Base-by-base conservation (phyloP, 495 filamentous ascomycete genomes). In the Xylaria grammica region DNA sequence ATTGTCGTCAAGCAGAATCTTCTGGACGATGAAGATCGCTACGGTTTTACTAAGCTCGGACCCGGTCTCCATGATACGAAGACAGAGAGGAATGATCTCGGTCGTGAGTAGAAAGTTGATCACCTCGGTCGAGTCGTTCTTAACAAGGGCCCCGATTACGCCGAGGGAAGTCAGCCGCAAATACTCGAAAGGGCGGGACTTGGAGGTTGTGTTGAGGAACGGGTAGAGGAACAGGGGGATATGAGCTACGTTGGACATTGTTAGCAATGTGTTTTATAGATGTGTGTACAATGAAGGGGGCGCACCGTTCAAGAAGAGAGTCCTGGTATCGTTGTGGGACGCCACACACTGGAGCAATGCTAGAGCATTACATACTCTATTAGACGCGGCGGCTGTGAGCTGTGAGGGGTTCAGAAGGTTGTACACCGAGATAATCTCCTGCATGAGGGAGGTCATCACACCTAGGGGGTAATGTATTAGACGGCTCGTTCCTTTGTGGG, bases 21-120 rank as follows among this genome's bases (percentile, higher is more conserved):
- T 99, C 80, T 99, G 95, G n/a, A 99, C 95, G 71, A 99, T 99
- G 81, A 99, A 99, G 66, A 99, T 99, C 38, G 95, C 95, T 9
- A 99, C 95, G 1, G 95, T 99, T 81, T 99, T 99, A 83, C 93
- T 97, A 48, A 99, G 82, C 74, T 99, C 95, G 0, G 95, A 98
- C 34, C 96, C 96, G 0, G 95, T 99, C 81, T 99, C 95, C 95
- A 99, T 99, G 72, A 99, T 98, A 34, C 95, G 88, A 27, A 99
- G 91, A 74, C 95, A 99, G 3, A 99, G 86, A 6, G 95, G 95
- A 59, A 99, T 99, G 68, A 99, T 99, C 77, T 99, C 95, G 32
- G 95, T 99, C 3, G 96, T 98, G 15, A 99, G 86, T 30, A 99
- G 89, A 77, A 99, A 99, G 81, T 97, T 97, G 79, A 99, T 98